phyloP scores from a whole-genome alignment of 805 yeast genomes.

The Kodamaea leandrae region DNA sequence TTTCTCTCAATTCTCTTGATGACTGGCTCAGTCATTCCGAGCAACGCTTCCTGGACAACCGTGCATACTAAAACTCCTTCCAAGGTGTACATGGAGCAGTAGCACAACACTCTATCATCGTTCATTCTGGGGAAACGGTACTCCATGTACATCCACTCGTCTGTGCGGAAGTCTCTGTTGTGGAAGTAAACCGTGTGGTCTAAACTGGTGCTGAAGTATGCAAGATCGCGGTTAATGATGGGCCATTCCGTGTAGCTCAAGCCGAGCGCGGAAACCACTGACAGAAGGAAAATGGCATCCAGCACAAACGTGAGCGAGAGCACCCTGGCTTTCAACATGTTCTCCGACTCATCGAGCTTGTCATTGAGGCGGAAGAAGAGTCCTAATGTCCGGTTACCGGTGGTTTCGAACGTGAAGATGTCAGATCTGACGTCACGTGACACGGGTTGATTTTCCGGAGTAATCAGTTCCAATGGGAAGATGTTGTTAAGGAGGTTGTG shows the following conservation, averaged over 20 bases:
- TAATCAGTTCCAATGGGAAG: conserved; percentile 21
- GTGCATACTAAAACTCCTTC: conserved; percentile 31
- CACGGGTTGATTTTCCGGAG: conserved; percentile 1
- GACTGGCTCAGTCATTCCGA: conserved; percentile 10
- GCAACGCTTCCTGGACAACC: conserved; percentile 34
- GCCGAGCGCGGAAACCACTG: conserved; percentile 27
- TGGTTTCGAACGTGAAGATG: conserved; percentile 1
- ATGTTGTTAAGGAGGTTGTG: conserved; percentile 27
- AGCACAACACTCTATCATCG: conserved; percentile 34
- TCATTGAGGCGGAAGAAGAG: conserved; percentile 31
- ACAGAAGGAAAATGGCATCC: conserved; percentile 32
- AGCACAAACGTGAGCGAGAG: conserved; percentile 23
- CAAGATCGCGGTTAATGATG: conserved; percentile 3
- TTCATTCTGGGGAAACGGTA: conserved; percentile 29
- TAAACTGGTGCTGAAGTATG: conserved; percentile 36
- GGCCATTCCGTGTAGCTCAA: conserved; percentile 7
- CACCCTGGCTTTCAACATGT: conserved; percentile 19
- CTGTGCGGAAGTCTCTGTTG: conserved; percentile 34
- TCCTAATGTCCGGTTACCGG: conserved; percentile 23
- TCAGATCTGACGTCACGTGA: background rate
- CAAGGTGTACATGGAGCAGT: conserved; percentile 23
- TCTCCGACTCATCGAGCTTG: conserved; percentile 21
- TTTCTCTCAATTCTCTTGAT: background rate
- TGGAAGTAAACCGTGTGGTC: conserved; percentile 38
- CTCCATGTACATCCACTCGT: conserved; percentile 35